Evolutionary conservation across 495 filamentous ascomycete genomes (phyloP).

Genomic region (Neurospora sublineolata): DNA sequence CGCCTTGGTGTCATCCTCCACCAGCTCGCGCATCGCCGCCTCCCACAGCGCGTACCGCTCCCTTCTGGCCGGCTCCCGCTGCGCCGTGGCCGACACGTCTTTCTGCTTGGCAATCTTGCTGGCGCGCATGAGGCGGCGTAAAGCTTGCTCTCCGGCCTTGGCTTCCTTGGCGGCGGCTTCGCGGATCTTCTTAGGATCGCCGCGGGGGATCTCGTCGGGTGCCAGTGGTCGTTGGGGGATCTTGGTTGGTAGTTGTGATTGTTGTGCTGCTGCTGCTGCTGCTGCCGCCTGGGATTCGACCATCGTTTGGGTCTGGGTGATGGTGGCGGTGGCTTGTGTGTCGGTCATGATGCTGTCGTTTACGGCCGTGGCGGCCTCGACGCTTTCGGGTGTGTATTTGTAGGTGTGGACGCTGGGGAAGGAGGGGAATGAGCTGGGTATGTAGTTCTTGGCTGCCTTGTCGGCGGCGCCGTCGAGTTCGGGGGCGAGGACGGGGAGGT

Average conservation of each 20-base stretch:
- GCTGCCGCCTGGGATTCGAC: neutral
- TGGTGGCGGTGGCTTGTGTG: neutral
- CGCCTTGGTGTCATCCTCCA: slow-evolving; percentile 38
- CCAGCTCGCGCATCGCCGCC: slow-evolving; percentile 27
- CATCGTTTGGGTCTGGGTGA: neutral
- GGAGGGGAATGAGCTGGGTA: slow-evolving; percentile 31
- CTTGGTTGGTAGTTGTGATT: slow-evolving; percentile 1
- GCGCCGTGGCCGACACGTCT: slow-evolving; percentile 30
- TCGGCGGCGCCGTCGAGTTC: slow-evolving; percentile 33
- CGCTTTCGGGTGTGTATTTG: slow-evolving; percentile 29
- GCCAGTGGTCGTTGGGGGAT: slow-evolving; percentile 16
- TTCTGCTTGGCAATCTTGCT: slow-evolving; percentile 38
- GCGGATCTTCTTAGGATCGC: slow-evolving; percentile 29
- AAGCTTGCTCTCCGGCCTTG: slow-evolving; percentile 34
- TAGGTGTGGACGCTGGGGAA: slow-evolving; percentile 38
- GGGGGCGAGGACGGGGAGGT: slow-evolving; percentile 27
- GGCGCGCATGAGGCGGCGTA: slow-evolving; percentile 32
- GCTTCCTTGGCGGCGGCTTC: slow-evolving; percentile 33
- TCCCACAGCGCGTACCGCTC: slow-evolving; percentile 34
- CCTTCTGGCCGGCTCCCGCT: slow-evolving; percentile 21
- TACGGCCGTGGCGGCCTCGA: slow-evolving; percentile 14
- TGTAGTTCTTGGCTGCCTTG: slow-evolving; percentile 29
- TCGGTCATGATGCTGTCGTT: slow-evolving; percentile 12
- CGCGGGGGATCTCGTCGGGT: slow-evolving; percentile 20
- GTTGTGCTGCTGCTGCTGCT: slow-evolving; percentile 3